These are phyloP conservation scores for Nicotiana tomentosiformis DNA, from an alignment of 257 asterid genomes.

Conservation along the genomic window DNA sequence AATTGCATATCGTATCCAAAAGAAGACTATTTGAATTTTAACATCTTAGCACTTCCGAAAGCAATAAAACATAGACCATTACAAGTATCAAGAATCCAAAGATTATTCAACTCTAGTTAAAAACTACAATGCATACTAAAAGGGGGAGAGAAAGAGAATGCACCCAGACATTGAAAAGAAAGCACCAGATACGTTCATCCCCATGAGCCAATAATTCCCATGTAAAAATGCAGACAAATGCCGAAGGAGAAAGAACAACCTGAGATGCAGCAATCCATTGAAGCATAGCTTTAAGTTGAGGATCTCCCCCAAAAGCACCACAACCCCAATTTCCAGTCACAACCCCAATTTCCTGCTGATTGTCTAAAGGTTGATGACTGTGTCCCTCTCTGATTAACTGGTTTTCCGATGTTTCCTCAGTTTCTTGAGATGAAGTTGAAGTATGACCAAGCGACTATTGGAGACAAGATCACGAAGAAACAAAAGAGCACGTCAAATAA, in stretches of 20 bases:
- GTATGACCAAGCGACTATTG: slow-evolving; percentile 21
- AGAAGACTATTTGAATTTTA: neutral
- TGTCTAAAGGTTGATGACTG: neutral
- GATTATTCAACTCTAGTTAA: neutral
- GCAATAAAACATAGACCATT: neutral
- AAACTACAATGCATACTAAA: neutral
- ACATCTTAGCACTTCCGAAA: neutral
- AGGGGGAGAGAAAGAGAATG: neutral
- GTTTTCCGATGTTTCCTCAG: neutral
- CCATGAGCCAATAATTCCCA: neutral
- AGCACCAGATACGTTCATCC: neutral
- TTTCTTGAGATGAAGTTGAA: slow-evolving; percentile 22
- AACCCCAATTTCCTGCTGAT: slow-evolving; percentile 44
- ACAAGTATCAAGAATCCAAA: neutral
- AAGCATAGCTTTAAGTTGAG: slow-evolving; percentile 66
- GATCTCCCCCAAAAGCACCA: slow-evolving; percentile 95
- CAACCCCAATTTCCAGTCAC: slow-evolving; percentile 98
- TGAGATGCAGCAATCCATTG: slow-evolving; percentile 98
- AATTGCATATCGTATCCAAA: neutral
- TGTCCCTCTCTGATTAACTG: neutral
- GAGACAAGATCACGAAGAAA: neutral
- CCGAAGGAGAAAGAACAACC: slow-evolving; percentile 19
- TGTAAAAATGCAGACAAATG: neutral
- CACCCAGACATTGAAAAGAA: neutral
- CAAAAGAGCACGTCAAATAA: neutral